Evolutionary conservation across 495 filamentous ascomycete species (phyloP).

Genomic region (Penicillium simplicissimum): DNA sequence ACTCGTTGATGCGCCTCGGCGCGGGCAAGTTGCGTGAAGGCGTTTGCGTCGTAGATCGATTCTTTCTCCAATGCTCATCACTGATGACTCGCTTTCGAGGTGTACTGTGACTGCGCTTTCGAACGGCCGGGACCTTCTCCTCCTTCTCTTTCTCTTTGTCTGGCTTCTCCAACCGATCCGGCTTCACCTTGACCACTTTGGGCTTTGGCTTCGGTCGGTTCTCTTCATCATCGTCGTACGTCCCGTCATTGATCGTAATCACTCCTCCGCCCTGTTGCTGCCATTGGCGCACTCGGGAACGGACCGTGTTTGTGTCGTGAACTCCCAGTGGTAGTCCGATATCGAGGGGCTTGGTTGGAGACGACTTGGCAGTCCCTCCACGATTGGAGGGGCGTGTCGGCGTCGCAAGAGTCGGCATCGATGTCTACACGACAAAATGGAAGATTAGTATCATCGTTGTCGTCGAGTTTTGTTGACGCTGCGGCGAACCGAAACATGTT

Average conservation of each 20-base stretch:
- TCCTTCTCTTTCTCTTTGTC: slow-evolving; percentile 18
- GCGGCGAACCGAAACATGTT: slow-evolving; percentile 18
- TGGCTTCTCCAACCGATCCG: slow-evolving; percentile 17
- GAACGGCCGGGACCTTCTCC: slow-evolving; percentile 16
- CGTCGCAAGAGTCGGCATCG: slow-evolving; percentile 50
- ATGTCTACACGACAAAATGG: slow-evolving; percentile 25
- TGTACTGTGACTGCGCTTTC: slow-evolving; percentile 51
- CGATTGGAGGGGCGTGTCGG: slow-evolving; percentile 44
- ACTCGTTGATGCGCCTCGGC: slow-evolving; percentile 47
- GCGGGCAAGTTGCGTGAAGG: slow-evolving; percentile 52
- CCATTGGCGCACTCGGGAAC: slow-evolving; percentile 73
- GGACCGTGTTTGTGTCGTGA: slow-evolving; percentile 62
- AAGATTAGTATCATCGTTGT: slow-evolving; percentile 6
- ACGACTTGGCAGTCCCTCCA: slow-evolving; percentile 39
- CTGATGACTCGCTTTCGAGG: slow-evolving; percentile 80
- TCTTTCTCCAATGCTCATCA: slow-evolving; percentile 70
- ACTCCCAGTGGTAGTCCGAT: slow-evolving; percentile 51
- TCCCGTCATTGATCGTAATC: slow-evolving; percentile 47
- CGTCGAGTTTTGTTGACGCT: slow-evolving; percentile 18
- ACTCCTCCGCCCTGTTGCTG: slow-evolving; percentile 66
- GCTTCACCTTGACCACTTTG: slow-evolving; percentile 30
- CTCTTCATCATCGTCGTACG: slow-evolving; percentile 43
- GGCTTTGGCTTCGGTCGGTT: slow-evolving; percentile 31
- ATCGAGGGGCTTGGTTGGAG: slow-evolving; percentile 47
- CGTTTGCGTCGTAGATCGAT: slow-evolving; percentile 49